Evolutionary conservation across 805 yeast genomes (phyloP), one percentile per base, ranked within the genome.

Genomic region (Candida peoriensis): DNA sequence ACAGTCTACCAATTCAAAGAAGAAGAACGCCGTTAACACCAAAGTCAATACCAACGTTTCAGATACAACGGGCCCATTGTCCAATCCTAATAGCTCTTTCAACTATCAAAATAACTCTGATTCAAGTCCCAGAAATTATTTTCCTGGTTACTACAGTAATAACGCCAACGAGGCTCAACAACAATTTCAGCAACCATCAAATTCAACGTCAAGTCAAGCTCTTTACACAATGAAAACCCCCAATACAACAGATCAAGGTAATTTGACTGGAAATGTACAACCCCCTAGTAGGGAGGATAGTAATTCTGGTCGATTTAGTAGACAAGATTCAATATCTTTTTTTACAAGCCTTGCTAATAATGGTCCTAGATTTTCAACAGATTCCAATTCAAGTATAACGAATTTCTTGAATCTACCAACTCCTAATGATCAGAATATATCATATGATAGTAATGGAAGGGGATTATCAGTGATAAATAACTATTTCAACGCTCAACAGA

Each of bases 271-370:
- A n/a, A n/a, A n/a, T n/a, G n/a, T n/a, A n/a, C n/a, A n/a, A n/a
- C n/a, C n/a, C n/a, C n/a, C n/a, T n/a, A n/a, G n/a, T n/a, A n/a
- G n/a, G n/a, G n/a, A n/a, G n/a, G n/a, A n/a, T n/a, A n/a, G n/a
- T n/a, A n/a, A n/a, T n/a, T n/a, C n/a, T n/a, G n/a, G n/a, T n/a
- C n/a, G 52, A 24, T 28, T 25, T 15, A 43, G 41, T 2, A 47
- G 57, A 42, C 53, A 52, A 36, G 57, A 53, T 21, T 53, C 57
- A 1, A 32, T 53, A 12, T 49, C 57, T 3, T 45, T 45, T 29
- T 53, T 45, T 27, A 48, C 55, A 4, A 51, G 48, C 27, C 40
- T 51, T 22, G 41, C 40, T 10, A 36, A 36, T 20, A 42, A 30
- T 21, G 52, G 52, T 2, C 44, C 47, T 5, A 41, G 57, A 14